Percentiles rank a stretch among this genome's conserved stretches.
phyloP scores from a whole-genome alignment of 2,329 filamentous ascomycete genomes.

The Diaporthe nobilis region DNA sequence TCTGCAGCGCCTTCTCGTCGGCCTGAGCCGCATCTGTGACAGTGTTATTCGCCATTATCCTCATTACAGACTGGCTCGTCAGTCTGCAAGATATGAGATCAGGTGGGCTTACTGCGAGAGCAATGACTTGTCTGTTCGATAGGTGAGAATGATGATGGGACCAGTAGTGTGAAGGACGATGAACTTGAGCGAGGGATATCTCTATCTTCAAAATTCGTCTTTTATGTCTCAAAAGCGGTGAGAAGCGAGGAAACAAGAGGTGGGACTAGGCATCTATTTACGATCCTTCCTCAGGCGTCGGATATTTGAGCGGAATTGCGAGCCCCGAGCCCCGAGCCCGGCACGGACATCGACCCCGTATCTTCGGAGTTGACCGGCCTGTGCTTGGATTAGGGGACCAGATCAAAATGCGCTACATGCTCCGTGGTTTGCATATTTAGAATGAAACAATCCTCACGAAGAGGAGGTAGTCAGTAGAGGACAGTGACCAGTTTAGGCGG shows the following conservation, averaged over 20 bases:
- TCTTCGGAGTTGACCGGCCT: no score
- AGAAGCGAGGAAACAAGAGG: neutral
- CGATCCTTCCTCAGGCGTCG: neutral
- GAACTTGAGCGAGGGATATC: neutral
- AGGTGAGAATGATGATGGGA: neutral
- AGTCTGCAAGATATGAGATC: neutral
- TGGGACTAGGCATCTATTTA: neutral
- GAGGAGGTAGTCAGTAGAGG: neutral
- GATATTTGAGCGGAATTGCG: no score
- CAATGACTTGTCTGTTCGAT: neutral
- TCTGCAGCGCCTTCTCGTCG: neutral
- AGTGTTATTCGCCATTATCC: neutral
- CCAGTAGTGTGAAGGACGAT: neutral
- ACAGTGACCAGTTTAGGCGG: neutral
- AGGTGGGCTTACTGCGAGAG: neutral
- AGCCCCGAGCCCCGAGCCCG: no score
- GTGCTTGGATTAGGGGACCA: no score
- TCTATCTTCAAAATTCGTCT: neutral
- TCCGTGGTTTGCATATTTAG: no score
- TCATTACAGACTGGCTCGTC: neutral
- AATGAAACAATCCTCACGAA: no score
- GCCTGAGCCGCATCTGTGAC: neutral
- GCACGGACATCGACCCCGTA: no score
- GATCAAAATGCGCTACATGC: no score
- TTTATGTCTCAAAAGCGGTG: neutral